Percentiles rank a stretch among this genome's conserved stretches.
Evolutionary conservation across 2,329 filamentous ascomycete species (phyloP).

Genomic region (Cercospora zeina): DNA sequence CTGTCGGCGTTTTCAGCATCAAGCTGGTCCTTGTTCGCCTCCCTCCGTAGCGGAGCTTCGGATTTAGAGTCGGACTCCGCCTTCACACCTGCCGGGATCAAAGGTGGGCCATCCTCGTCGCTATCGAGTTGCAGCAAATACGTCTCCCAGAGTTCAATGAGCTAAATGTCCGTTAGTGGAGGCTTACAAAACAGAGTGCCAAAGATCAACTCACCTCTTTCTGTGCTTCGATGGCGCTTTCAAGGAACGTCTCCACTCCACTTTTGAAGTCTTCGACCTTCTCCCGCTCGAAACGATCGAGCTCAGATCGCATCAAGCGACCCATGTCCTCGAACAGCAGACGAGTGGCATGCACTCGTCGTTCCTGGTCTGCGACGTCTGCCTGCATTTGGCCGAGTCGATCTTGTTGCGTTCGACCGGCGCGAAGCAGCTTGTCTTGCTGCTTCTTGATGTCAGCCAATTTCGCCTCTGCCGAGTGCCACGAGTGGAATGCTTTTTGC

Average conservation of each 20-base stretch:
- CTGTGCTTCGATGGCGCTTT: slow-evolving; percentile 95
- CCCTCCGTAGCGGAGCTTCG: slow-evolving; percentile 25
- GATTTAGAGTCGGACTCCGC: slow-evolving; percentile 30
- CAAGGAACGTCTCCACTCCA: slow-evolving; percentile 93
- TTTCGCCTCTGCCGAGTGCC: slow-evolving; percentile 88
- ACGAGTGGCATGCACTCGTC: slow-evolving; percentile 85
- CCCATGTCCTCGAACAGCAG: slow-evolving; percentile 98
- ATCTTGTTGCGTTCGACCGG: slow-evolving; percentile 95
- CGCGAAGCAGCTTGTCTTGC: slow-evolving; percentile 92
- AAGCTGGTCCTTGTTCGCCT: slow-evolving; percentile 25
- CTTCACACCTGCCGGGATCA: slow-evolving; percentile 37
- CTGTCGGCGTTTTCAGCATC: slow-evolving; percentile 23
- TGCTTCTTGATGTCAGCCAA: slow-evolving; percentile 82
- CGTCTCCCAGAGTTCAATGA: slow-evolving; percentile 94
- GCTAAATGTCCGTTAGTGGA: slow-evolving; percentile 45
- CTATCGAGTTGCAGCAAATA: slow-evolving; percentile 95
- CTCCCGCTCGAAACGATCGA: slow-evolving; percentile 92
- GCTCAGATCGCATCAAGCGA: slow-evolving; percentile 80
- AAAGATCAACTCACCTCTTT: slow-evolving; percentile 72
- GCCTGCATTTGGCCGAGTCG: slow-evolving; percentile 87
- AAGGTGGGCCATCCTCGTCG: slow-evolving; percentile 69
- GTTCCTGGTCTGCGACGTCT: slow-evolving; percentile 91
- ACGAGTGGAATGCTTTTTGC: slow-evolving; percentile 92
- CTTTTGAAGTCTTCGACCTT: slow-evolving; percentile 99
- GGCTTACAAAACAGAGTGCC: slow-evolving; percentile 13